These are phyloP conservation scores for Pachyrhizus erosus DNA, from an alignment of 306 rosid genomes.

Conservation along the genomic window DNA sequence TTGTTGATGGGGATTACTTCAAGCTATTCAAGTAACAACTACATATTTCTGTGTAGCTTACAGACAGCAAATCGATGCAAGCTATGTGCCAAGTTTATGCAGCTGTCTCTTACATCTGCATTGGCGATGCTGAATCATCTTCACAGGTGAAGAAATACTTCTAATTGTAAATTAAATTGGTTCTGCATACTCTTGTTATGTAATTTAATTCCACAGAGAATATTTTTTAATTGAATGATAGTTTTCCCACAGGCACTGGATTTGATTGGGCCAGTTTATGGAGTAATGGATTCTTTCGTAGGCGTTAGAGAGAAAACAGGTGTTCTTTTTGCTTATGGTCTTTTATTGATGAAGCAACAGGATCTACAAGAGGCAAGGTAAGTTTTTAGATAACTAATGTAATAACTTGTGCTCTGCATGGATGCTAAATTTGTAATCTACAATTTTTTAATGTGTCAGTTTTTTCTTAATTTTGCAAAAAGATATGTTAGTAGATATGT, in stretches of 20 bases:
- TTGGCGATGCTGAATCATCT: constrained; percentile 96
- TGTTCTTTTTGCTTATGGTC: constrained; percentile 92
- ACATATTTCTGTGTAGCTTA: constrained; percentile 63
- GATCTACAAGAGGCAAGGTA: constrained; percentile 98
- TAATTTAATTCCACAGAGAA: constrained; percentile 11
- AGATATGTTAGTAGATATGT: background rate
- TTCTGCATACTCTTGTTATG: background rate
- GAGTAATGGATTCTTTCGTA: constrained; percentile 94
- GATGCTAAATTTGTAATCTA: background rate
- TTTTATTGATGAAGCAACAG: constrained; percentile 89
- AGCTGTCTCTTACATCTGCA: constrained; percentile 92
- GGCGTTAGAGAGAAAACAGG: constrained; percentile 98
- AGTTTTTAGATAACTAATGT: constrained; percentile 13
- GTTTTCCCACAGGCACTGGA: constrained; percentile 86
- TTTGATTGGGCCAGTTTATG: constrained; percentile 88
- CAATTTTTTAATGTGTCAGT: background rate
- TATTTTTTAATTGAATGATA: constrained; percentile 39
- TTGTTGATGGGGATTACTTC: constrained; percentile 30
- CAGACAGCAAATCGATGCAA: constrained; percentile 95
- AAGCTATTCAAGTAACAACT: constrained; percentile 42
- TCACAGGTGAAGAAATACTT: constrained; percentile 65
- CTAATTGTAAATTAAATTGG: constrained; percentile 27
- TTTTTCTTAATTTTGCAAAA: background rate
- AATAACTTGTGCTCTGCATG: background rate
- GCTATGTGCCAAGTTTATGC: constrained; percentile 92